Evolutionary conservation across 2,329 filamentous ascomycete genomes (phyloP).

Genomic region (Diaporthe sp.): DNA sequence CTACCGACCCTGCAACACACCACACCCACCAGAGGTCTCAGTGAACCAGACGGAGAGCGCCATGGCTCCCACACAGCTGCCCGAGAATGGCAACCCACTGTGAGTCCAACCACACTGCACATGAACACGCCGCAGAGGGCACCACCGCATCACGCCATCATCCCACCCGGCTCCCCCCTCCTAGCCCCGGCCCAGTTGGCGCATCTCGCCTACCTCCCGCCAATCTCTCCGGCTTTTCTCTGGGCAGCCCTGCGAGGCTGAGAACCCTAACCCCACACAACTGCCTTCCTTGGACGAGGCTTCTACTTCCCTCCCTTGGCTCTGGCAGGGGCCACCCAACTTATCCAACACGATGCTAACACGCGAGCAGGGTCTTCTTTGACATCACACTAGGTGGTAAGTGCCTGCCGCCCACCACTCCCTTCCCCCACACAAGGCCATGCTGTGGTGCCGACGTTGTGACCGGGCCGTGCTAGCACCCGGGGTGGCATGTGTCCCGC

Average conservation of each 20-base stretch:
- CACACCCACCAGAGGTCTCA: neutral
- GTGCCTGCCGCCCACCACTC: conserved; percentile 44
- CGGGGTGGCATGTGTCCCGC: neutral
- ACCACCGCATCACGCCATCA: neutral
- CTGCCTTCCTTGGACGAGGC: neutral
- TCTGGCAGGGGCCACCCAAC: neutral
- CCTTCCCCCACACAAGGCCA: neutral
- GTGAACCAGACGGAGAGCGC: neutral
- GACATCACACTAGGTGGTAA: conserved; percentile 78
- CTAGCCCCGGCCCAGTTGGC: too few species aligned
- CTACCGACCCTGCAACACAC: neutral
- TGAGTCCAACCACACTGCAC: conserved; percentile 54
- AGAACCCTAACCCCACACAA: conserved; percentile 38
- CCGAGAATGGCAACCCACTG: conserved; percentile 48
- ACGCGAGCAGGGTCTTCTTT: conserved; percentile 51
- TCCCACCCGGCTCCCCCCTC: neutral
- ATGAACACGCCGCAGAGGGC: neutral
- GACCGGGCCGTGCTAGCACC: neutral
- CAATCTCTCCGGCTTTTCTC: neutral
- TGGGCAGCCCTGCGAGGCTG: conserved; percentile 13
- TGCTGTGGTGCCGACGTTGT: neutral
- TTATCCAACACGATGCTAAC: conserved; percentile 48
- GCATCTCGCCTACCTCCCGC: neutral
- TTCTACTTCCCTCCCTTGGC: neutral
- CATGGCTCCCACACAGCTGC: conserved; percentile 42